phyloP scores from a whole-genome alignment of 495 filamentous ascomycete species.

The Elaphomyces granulatus region DNA sequence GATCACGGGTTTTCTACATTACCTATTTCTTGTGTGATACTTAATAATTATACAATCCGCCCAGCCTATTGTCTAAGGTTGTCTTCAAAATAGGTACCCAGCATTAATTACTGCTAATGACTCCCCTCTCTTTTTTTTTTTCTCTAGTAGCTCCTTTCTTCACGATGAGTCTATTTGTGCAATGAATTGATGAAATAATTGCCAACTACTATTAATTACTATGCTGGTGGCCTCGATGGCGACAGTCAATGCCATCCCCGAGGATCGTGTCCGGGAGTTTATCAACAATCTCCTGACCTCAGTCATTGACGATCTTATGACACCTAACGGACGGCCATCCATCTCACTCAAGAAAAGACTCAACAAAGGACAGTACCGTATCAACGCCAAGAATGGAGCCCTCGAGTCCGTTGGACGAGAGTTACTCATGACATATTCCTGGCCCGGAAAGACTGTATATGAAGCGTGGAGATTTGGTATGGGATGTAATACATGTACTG shows the following conservation, averaged over 20 bases:
- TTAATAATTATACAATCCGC: too few species aligned
- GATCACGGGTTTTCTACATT: too few species aligned
- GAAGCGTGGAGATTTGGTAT: constrained; percentile 58
- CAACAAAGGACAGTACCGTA: constrained; percentile 9
- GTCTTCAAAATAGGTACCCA: too few species aligned
- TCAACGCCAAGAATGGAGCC: constrained; percentile 19
- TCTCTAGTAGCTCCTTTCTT: too few species aligned
- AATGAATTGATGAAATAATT: too few species aligned
- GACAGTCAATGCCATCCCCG: neutral
- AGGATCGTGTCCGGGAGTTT: constrained; percentile 16
- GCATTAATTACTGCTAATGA: too few species aligned
- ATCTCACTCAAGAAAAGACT: constrained; percentile 22
- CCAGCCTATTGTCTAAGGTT: too few species aligned
- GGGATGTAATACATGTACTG: constrained; percentile 3
- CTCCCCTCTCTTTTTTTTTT: too few species aligned
- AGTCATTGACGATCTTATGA: constrained; percentile 15
- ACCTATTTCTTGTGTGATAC: too few species aligned
- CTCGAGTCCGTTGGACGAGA: constrained; percentile 14
- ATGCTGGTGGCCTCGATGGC: too few species aligned
- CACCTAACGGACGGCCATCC: constrained; percentile 16
- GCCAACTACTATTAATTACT: too few species aligned
- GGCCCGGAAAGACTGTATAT: constrained; percentile 41
- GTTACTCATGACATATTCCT: constrained; percentile 25
- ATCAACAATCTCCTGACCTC: constrained; percentile 19
- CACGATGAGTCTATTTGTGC: too few species aligned